A percentile compares a stretch with the other conserved stretches of the same genome.
Evolutionary conservation across 495 filamentous ascomycete species (phyloP).

Genomic region (Coniosporium apollinis): DNA sequence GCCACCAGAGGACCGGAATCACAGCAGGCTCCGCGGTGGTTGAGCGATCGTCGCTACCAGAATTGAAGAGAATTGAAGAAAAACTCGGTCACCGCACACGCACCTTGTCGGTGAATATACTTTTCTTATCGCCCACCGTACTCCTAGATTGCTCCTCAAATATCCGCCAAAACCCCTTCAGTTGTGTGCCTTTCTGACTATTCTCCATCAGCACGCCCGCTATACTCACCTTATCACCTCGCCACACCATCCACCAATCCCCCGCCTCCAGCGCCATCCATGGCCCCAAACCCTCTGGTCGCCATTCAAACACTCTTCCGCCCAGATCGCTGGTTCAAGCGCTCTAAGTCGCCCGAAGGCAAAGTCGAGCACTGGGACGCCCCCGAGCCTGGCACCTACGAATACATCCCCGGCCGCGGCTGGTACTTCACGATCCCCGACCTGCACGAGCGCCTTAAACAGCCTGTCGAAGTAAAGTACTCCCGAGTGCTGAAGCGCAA

Average conservation of each 20-base stretch:
- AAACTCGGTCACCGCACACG: no score
- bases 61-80: no score
- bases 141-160: no score
- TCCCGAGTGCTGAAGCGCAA: conserved; percentile 14
- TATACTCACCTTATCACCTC: background rate
- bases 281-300: conserved; percentile 20
- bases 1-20: no score
- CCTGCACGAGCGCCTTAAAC: background rate
- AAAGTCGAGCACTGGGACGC: conserved; percentile 16
- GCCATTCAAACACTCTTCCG: conserved; percentile 14
- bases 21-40: no score
- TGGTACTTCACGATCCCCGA: conserved; percentile 17
- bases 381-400: conserved; percentile 15
- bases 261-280: conserved; percentile 2
- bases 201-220: no score
- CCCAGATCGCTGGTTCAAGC: conserved; percentile 16
- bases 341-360: conserved; percentile 4
- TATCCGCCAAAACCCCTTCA: no score
- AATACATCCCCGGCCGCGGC: conserved; percentile 18
- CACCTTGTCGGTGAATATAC: no score
- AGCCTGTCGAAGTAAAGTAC: conserved; percentile 9
- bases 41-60: no score
- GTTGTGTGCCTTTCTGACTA: no score
- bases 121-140: no score
- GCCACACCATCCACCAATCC: no score